Percentiles rank a stretch among this genome's conserved stretches.
These are phyloP conservation scores for Eleusine indica DNA, from an alignment of 176 grass and related monocot genomes.

Conservation along the genomic window DNA sequence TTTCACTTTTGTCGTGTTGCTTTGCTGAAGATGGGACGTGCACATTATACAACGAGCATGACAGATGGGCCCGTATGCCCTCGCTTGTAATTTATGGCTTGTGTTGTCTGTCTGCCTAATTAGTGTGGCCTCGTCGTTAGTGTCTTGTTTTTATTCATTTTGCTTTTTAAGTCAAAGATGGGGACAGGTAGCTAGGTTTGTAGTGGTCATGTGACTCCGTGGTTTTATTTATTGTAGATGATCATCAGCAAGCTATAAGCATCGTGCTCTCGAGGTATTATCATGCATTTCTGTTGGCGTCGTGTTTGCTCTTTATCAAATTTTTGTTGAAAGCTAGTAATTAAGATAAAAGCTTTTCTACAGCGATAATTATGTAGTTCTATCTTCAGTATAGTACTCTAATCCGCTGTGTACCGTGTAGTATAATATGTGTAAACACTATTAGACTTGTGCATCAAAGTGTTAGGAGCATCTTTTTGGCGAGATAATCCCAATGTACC, in stretches of 20 bases:
- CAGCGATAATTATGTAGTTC: not conserved
- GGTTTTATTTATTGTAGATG: constrained; percentile 18
- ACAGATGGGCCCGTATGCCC: not conserved
- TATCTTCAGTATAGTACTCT: too few relatives aligned
- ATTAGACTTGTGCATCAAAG: not conserved
- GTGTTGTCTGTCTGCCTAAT: not conserved
- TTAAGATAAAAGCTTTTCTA: not conserved
- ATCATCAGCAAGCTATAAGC: not conserved
- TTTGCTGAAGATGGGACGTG: not conserved
- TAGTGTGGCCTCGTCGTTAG: too few relatives aligned
- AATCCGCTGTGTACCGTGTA: not conserved
- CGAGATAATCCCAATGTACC: not conserved
- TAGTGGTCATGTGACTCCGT: constrained; percentile 57
- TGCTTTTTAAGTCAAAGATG: not conserved
- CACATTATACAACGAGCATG: not conserved
- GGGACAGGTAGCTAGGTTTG: not conserved
- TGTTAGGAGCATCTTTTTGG: not conserved
- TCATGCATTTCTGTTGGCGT: not conserved
- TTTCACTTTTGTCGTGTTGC: not conserved
- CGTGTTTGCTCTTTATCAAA: not conserved
- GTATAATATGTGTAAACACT: not conserved
- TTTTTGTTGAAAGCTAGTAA: not conserved
- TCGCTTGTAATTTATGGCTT: constrained; percentile 17
- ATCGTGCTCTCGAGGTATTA: not conserved
- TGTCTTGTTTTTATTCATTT: not conserved